A percentile compares a stretch with the other conserved stretches of the same genome.
These are phyloP conservation scores for Galerina marginata DNA, from an alignment of 768 basidiomycete genomes.

Conservation along the genomic window DNA sequence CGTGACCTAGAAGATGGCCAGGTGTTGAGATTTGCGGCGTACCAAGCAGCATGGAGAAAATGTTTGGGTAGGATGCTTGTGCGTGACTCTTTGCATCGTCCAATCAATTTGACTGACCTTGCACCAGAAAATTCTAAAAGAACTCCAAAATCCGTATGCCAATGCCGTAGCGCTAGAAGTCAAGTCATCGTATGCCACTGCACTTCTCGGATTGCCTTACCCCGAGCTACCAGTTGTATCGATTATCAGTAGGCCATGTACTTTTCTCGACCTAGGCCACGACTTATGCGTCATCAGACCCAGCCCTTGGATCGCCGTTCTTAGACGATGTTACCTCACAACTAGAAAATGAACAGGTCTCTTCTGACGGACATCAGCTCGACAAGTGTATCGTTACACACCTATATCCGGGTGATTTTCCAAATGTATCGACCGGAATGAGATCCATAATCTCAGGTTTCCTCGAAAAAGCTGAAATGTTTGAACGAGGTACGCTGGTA, in stretches of 20 bases:
- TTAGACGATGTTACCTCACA: constrained; percentile 47
- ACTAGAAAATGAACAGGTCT: constrained; percentile 35
- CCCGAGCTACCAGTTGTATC: constrained; percentile 65
- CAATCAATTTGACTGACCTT: constrained; percentile 11
- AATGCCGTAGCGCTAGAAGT: constrained; percentile 50
- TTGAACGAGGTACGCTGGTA: constrained; percentile 26
- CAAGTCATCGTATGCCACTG: constrained; percentile 45
- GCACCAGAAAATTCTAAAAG: constrained; percentile 48
- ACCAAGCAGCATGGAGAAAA: constrained; percentile 61
- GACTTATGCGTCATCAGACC: constrained; percentile 35
- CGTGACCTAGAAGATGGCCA: constrained; percentile 18
- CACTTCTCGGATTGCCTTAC: constrained; percentile 61
- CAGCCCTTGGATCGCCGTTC: constrained; percentile 50
- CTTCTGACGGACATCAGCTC: constrained; percentile 7
- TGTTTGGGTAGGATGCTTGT: constrained; percentile 65
- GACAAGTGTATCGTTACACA: constrained; percentile 38
- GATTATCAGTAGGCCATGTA: constrained; percentile 51
- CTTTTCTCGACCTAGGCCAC: neutral
- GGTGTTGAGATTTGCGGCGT: constrained; percentile 50
- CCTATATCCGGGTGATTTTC: constrained; percentile 63
- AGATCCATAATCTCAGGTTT: constrained; percentile 60
- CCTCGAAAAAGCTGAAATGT: constrained; percentile 40
- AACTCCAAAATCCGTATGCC: constrained; percentile 55
- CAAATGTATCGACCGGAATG: constrained; percentile 57
- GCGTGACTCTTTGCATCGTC: constrained; percentile 11